Conservation (phyloP, 2,329 filamentous ascomycete species). For the Ciborinia camelliae region DNA sequence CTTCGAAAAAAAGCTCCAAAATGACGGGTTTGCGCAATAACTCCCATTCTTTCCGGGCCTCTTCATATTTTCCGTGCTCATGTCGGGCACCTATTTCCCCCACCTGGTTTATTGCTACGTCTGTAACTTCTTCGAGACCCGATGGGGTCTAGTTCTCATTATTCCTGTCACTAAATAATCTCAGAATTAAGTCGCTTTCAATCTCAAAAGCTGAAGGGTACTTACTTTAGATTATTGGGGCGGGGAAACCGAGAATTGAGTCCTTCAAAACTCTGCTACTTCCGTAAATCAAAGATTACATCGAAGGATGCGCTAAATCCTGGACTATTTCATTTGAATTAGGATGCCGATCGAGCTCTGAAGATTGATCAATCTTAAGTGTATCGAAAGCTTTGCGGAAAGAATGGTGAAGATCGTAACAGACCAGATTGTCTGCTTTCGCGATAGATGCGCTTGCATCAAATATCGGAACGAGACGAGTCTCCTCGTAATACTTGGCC, state of each 20-base stretch:
- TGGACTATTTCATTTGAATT: conserved; percentile 54
- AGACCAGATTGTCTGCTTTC: conserved; percentile 52
- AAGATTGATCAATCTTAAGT: conserved; percentile 48
- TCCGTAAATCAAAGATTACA: conserved; percentile 59
- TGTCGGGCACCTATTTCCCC: background rate
- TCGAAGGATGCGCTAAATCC: conserved; percentile 61
- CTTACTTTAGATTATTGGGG: background rate
- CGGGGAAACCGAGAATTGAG: background rate
- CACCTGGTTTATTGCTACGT: conserved; percentile 24
- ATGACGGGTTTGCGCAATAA: background rate
- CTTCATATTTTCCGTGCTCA: background rate
- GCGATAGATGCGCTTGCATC: conserved; percentile 40
- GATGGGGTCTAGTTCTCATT: background rate
- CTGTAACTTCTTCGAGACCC: conserved; percentile 33
- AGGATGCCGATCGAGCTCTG: conserved; percentile 58
- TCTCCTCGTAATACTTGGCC: conserved; percentile 25
- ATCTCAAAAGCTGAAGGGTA: conserved; percentile 19
- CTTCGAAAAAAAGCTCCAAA: background rate
- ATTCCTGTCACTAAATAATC: conserved; percentile 21
- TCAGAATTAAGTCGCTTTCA: conserved; percentile 1
- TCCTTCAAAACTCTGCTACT: conserved; percentile 42
- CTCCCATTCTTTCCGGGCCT: background rate
- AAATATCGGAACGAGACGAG: conserved; percentile 21
- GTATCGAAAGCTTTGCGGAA: conserved; percentile 45
- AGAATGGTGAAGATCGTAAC: conserved; percentile 39